Evolutionary conservation across 768 basidiomycete species (phyloP), one percentile per base, ranked within the genome.

Genomic region (Tubosaeta sp.): DNA sequence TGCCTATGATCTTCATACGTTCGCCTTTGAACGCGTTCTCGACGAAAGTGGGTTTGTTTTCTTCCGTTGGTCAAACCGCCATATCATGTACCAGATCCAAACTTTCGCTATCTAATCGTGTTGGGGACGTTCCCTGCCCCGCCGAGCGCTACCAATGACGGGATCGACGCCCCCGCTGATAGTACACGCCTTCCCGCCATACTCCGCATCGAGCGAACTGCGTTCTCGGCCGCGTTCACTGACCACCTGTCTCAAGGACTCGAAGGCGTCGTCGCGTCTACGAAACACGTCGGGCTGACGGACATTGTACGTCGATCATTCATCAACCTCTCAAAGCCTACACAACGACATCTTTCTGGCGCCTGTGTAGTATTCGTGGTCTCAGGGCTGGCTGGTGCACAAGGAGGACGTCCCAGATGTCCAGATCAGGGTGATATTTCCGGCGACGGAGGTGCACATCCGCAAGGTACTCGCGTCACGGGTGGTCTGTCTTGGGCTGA

Each of bases 371-470:
- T 95, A 95, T 68, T 76, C 83, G 13, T 94, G 90, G 85, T 66
- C 84, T 30, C 80, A 87, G 51, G 91, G 77, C 3, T 92, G 87
- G 84, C 62, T 89, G n/a, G 56, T 60, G 54, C 61, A n/a, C 56
- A 62, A 14, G 34, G 56, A 54, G 35, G 70, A 62, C 35, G 24
- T 62, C 3, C 78, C 83, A 2, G 94, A 96, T 58, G 71, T 93
- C 51, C 90, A 90, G 70, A 79, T 98, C 57, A 88, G 83, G 54
- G 73, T 93, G 16, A 85, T 96, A 46, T 87, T 78, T 55, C 95
- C 95, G 14, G 92, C 92, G 2, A 97, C 92, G 0, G 88, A 93
- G 8, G 81, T 84, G 4, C 94, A 98, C 62, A 84, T 98, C 51
- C 78, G 77, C 54, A 96, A 96, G 77, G 49, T 44, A 44, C 35